Evolutionary conservation across 352 stramenopile genomes (phyloP), one percentile per base, ranked within the genome.

Genomic region (Phytopythium litorale): DNA sequence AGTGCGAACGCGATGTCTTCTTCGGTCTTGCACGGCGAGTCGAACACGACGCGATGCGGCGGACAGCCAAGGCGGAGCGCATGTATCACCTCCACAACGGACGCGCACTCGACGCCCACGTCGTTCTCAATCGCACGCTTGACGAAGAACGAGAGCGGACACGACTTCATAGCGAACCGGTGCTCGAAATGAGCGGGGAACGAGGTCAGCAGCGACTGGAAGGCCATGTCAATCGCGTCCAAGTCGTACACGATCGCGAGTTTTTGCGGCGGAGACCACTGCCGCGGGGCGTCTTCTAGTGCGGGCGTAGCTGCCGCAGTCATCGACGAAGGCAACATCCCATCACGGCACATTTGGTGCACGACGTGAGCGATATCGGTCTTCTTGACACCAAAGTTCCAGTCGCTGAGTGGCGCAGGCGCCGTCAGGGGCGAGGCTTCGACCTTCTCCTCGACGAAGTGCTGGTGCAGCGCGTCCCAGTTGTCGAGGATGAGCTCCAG

Each of bases 11-110:
- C 72, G 21, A 98, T 78, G 49, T 98, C 93, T n/a, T 73, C 72
- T 15, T 78, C 68, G 3, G 93, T 98, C 65, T 98, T 98, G 75
- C 87, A 96, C 1, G 93, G 93, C 67, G 83, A 96, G 69, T 98
- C 93, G 64, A 96, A 98, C 9, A 98, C 89, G 40, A 98, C 84
- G 25, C 83, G 82, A 58, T 87, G 71, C 32, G 84, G 81, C 42
- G 81, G 53, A 32, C 85, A 96, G 2, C 83, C 81, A 37, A 92
- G 71, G 7, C 75, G 72, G 43, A 96, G 68, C 9, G 87, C 85
- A 52, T 96, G 87, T 61, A 91, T 76, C 15, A 94, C 87, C 64
- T 96, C 87, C 9, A 91, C 65, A 33, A 96, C 79, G 1, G 87
- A 96, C n/a, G 87, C 87, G 45, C 87, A 94, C 66, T 92, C 87